A percentile compares a stretch with the other conserved stretches of the same genome.
Evolutionary conservation across 1,284 basidiomycete species (phyloP).

Genomic region (Takashimella koratensis): DNA sequence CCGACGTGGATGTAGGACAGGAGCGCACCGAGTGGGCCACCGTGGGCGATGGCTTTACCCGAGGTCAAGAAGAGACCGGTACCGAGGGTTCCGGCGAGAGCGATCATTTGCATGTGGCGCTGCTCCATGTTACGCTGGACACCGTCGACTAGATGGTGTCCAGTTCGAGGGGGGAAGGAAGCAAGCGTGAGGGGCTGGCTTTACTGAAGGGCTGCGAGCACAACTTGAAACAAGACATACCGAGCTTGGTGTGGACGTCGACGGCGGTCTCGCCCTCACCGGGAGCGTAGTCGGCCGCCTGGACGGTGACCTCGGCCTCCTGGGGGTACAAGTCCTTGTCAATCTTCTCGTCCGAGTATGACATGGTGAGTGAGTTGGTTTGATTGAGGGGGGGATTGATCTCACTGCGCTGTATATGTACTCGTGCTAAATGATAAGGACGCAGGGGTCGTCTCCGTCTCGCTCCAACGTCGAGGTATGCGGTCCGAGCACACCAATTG

Average conservation of each 20-base stretch:
- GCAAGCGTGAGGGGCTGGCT: not conserved
- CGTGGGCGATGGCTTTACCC: slow-evolving; percentile 54
- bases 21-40: slow-evolving; percentile 50
- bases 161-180: not conserved
- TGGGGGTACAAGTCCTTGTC: not conserved
- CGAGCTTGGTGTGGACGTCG: slow-evolving; percentile 20
- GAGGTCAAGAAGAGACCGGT: slow-evolving; percentile 79
- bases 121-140: slow-evolving; percentile 32
- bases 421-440: no score
- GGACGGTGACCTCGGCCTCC: not conserved
- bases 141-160: slow-evolving; percentile 16
- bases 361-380: not conserved
- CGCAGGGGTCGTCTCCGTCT: no score
- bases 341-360: not conserved
- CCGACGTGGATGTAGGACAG: slow-evolving; percentile 21
- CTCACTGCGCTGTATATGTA: no score
- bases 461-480: no score
- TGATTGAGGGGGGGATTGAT: no score
- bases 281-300: not conserved
- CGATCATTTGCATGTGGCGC: slow-evolving; percentile 40
- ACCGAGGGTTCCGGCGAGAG: slow-evolving; percentile 32
- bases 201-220: not conserved
- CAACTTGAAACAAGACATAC: slow-evolving; percentile 7
- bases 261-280: slow-evolving; percentile 7
- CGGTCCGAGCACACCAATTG: no score